Evolutionary conservation across 2,329 filamentous ascomycete genomes (phyloP), one percentile per base, ranked within the genome.

Genomic region (Fusarium buxicola): DNA sequence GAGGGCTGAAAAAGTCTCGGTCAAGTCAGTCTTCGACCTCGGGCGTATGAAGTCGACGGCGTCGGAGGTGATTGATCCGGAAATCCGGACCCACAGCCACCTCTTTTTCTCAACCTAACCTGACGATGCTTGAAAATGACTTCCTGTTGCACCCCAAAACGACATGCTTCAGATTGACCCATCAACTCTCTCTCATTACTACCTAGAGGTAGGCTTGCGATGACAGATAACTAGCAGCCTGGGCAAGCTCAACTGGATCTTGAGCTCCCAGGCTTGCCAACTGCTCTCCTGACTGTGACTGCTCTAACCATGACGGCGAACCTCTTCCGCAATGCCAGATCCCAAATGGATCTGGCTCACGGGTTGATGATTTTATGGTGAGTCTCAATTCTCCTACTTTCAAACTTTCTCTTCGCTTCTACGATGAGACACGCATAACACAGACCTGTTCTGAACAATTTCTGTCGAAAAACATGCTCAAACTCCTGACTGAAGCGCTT

Each of bases 401-500:
- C 16, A 41, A 16, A 4, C 15, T 10, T 11, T 24, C 28, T 48
- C 35, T 35, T 51, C 38, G 25, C 55, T 65, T 64, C 35, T 25
- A 70, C 73, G 70, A 75, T 72, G 70, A 75, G 58, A 67, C 32
- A 66, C 48, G 49, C 71, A 69, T 70, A 71, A 69, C 72, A 75
- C 71, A 73, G 72, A 74, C 73, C 72, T 75, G 72, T 74, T 74
- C 73, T 69, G 70, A 72, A 75, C 41, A 55, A 18, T 53, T 47
- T 61, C 39, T 74, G 72, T 73, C 64, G 73, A 75, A 64, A 65
- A 68, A 60, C 31, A 68, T 70, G 65, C 50, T 67, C 66, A 21
- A 60, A 18, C 58, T 66, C 48, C 68, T 70, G 68, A 70, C 62
- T 41, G 56, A 69, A 66, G 60, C 39, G 11, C 34, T 58, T 53